Percentiles rank a stretch among this genome's conserved stretches.
These are phyloP conservation scores for Mycosphaerella sp. DNA, from an alignment of 2,329 filamentous ascomycete species.

Conservation along the genomic window DNA sequence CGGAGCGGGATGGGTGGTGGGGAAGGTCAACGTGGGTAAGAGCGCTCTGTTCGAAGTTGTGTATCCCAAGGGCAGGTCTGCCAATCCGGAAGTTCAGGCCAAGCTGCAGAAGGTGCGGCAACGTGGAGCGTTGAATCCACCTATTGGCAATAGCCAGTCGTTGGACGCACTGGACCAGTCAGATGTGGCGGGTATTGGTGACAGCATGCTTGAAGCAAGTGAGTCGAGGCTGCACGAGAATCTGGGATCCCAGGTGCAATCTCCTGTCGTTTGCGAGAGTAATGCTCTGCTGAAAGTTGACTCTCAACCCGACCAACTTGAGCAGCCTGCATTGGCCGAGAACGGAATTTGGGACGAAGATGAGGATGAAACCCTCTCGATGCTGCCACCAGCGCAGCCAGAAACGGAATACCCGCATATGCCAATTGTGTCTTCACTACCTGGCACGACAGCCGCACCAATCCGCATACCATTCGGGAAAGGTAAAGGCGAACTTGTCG, in stretches of 20 bases:
- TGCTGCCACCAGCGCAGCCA: constrained; percentile 69
- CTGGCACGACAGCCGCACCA: constrained; percentile 90
- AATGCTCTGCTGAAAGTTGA: neutral
- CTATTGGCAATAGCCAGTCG: neutral
- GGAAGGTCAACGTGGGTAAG: constrained; percentile 98
- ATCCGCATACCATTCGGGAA: constrained; percentile 87
- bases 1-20: constrained; percentile 89
- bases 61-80: constrained; percentile 63
- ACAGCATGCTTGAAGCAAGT: constrained; percentile 8
- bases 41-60: constrained; percentile 83
- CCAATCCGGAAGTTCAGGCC: constrained; percentile 3
- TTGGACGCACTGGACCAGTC: neutral
- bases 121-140: neutral
- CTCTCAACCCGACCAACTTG: neutral
- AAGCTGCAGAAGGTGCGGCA: constrained; percentile 8
- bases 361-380: constrained; percentile 30
- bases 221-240: neutral
- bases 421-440: constrained; percentile 77
- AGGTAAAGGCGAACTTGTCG: constrained; percentile 82
- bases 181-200: neutral
- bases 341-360: constrained; percentile 21
- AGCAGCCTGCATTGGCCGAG: neutral
- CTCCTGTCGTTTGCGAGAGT: neutral
- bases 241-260: neutral
- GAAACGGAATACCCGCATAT: constrained; percentile 74